A percentile compares a stretch with the other conserved stretches of the same genome.
Evolutionary conservation across 2,329 filamentous ascomycete genomes (phyloP).

Genomic region (Elsinoe necatrix): DNA sequence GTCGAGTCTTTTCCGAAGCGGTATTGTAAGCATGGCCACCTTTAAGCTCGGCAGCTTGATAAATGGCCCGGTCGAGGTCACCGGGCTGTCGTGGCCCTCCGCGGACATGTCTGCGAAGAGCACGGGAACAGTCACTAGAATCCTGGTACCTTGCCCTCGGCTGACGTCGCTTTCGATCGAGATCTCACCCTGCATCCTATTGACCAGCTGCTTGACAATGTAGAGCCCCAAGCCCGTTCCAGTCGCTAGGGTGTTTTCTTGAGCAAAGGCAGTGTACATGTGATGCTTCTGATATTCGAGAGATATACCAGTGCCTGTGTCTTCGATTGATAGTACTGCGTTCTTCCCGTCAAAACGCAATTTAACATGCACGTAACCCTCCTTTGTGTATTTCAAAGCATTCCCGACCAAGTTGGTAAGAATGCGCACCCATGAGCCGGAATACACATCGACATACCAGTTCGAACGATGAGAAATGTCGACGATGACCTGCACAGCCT

Average conservation of each 20-base stretch:
- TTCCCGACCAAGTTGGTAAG: constrained; percentile 44
- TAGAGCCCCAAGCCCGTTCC: constrained; percentile 31
- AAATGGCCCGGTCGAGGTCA: background rate
- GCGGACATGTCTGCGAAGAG: background rate
- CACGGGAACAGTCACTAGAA: constrained; percentile 2
- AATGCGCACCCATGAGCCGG: constrained; percentile 38
- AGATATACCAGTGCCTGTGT: constrained; percentile 31
- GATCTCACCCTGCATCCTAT: constrained; percentile 24
- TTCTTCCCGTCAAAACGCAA: constrained; percentile 7
- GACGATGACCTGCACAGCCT: constrained; percentile 33
- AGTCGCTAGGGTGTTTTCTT: constrained; percentile 27
- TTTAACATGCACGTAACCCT: constrained; percentile 31
- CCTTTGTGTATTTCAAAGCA: constrained; percentile 38
- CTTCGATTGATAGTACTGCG: constrained; percentile 14
- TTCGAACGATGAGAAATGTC: constrained; percentile 29
- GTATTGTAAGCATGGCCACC: background rate
- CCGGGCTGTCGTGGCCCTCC: background rate
- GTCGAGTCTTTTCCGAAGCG: background rate
- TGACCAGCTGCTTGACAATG: constrained; percentile 28
- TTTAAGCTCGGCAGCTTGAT: background rate
- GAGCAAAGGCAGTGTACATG: constrained; percentile 29
- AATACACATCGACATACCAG: constrained; percentile 37
- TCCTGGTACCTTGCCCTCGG: constrained; percentile 22
- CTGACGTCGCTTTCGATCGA: constrained; percentile 22
- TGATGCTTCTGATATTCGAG: constrained; percentile 25